A percentile compares a stretch with the other conserved stretches of the same genome.
Evolutionary conservation across 2,329 filamentous ascomycete species (phyloP).

Genomic region (Tolypocladium ovalisporum): DNA sequence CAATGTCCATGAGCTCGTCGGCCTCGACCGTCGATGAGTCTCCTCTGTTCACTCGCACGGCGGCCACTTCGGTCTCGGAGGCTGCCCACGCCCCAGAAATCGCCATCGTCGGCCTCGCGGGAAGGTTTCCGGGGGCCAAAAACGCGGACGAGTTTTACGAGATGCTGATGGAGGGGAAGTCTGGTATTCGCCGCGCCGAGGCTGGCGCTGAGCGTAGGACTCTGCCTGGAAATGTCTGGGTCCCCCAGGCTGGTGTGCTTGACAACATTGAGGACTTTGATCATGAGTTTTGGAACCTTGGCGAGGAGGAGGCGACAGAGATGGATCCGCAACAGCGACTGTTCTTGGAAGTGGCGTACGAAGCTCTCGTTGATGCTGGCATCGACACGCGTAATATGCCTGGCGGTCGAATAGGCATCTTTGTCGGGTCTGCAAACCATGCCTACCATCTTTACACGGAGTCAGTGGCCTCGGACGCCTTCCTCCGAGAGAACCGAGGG

Average conservation of each 20-base stretch:
- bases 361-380: slow-evolving; percentile 2
- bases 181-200: neutral
- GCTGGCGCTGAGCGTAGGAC: neutral
- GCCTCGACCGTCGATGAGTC: neutral
- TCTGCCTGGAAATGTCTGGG: slow-evolving; percentile 5
- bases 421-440: slow-evolving; percentile 3
- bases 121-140: slow-evolving; percentile 4
- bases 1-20: neutral
- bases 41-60: slow-evolving; percentile 1
- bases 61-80: slow-evolving; percentile 5
- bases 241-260: slow-evolving; percentile 3
- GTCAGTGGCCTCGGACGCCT: slow-evolving; percentile 3
- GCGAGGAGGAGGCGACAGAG: slow-evolving; percentile 5
- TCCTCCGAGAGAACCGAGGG: slow-evolving; percentile 3
- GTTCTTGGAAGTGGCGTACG: slow-evolving; percentile 4
- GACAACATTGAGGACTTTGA: slow-evolving; percentile 5
- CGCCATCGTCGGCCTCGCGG: slow-evolving; percentile 3
- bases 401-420: neutral
- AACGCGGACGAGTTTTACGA: slow-evolving; percentile 5
- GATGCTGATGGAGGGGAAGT: slow-evolving; percentile 2
- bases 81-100: slow-evolving; percentile 2
- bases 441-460: slow-evolving; percentile 4
- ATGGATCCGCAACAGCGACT: slow-evolving; percentile 5
- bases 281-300: slow-evolving; percentile 5
- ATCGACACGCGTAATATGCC: neutral